Evolutionary conservation across 2,329 filamentous ascomycete species (phyloP), one percentile per base, ranked within the genome.

Genomic region (Aspergillus quadricinctus): DNA sequence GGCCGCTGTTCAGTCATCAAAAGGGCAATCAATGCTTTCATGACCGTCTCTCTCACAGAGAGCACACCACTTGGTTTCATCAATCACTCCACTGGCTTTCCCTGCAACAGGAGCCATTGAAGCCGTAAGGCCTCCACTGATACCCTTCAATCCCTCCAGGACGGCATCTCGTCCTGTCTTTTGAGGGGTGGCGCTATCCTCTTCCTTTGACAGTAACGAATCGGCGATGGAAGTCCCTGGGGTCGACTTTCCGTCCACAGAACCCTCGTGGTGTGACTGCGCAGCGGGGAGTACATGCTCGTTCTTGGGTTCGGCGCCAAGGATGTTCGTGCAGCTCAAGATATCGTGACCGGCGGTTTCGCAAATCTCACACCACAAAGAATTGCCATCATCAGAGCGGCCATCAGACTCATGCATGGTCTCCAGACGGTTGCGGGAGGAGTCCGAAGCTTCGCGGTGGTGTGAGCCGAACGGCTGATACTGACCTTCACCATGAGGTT

Each of bases 11-110:
- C 64, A 77, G 73, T 95, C 91, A 76, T 96, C 92, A 74, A 96
- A 89, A 11, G 92, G 92, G 75, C 92, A 96, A 73, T 95, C 91
- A 59, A 96, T 92, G 69, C 93, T 97, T 74, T 97, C 90, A 72
- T 99, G 94, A 14, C 94, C 94, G 68, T 99, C 94, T 60, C 90
- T 86, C 79, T 99, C 94, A 72, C 94, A 99, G 48, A 97, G 80
- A 17, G 94, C 94, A 75, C 94, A 99, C 94, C 94, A 99, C 77
- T 96, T 97, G 60, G 88, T 84, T 54, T 87, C 84, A 67, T 97
- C 91, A 62, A 93, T 81, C 49, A 90, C 78, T 1, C 89, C 88
- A 54, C 86, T 91, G 62, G 88, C 85, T 77, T 91, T 93, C 52
- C 90, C 90, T 4, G 89, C 88, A 25, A 90, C 82, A 1, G 89